Evolutionary conservation across 352 stramenopile species (phyloP).

Genomic region (Globisporangium nagaii): DNA sequence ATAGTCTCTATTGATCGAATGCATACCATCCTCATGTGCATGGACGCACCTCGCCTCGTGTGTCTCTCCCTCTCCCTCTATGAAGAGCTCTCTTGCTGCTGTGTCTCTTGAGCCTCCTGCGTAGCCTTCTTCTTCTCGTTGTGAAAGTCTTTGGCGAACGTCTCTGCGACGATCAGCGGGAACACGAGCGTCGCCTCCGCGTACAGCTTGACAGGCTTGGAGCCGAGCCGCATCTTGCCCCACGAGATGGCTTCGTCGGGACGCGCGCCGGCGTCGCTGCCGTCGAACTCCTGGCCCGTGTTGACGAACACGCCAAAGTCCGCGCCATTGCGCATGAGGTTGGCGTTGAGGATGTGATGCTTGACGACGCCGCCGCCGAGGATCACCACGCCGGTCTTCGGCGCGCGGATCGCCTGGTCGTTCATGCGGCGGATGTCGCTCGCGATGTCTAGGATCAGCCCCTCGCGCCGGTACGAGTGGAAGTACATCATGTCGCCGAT

Average conservation of each 20-base stretch:
- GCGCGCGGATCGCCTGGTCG: constrained; percentile 93
- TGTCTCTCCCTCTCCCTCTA: not conserved
- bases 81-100: not conserved
- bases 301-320: constrained; percentile 99
- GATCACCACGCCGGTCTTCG: constrained; percentile 97
- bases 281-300: constrained; percentile 98
- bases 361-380: constrained; percentile 98
- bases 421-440: constrained; percentile 98
- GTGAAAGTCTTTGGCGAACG: constrained; percentile 96
- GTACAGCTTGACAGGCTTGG: constrained; percentile 96
- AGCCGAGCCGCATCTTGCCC: constrained; percentile 96
- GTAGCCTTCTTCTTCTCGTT: constrained; percentile 27
- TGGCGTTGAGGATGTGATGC: constrained; percentile 99
- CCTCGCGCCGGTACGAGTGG: constrained; percentile 98
- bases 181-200: constrained; percentile 98
- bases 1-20: constrained; percentile 7
- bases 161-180: constrained; percentile 98
- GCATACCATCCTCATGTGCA: not conserved
- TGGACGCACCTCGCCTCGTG: not conserved
- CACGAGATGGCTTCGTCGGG: constrained; percentile 99
- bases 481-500: constrained; percentile 99
- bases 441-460: constrained; percentile 97
- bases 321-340: constrained; percentile 99
- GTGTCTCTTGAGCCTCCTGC: constrained; percentile 1
- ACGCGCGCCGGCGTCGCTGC: constrained; percentile 95